phyloP scores from a whole-genome alignment of 2,329 filamentous ascomycete genomes.

The Xylariales sp. region DNA sequence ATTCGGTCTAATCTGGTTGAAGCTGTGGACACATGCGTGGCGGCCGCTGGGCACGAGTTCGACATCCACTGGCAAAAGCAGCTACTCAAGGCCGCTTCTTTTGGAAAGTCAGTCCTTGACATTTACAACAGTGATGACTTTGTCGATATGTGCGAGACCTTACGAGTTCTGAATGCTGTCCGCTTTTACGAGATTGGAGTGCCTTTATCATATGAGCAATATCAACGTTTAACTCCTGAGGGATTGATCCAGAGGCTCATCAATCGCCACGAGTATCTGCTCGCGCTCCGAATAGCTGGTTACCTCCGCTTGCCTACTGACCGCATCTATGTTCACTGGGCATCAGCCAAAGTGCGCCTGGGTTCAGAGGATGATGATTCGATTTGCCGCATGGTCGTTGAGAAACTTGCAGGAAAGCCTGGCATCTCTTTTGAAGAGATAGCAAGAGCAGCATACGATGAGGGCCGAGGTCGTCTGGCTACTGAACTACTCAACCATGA shows the following conservation, averaged over 20 bases:
- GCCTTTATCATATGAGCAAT: constrained; percentile 90
- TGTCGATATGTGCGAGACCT: constrained; percentile 93
- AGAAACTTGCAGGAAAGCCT: constrained; percentile 78
- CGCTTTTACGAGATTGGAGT: constrained; percentile 89
- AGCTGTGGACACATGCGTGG: constrained; percentile 90
- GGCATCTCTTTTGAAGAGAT: constrained; percentile 96
- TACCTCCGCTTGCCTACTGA: constrained; percentile 84
- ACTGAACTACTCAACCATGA: constrained; percentile 92
- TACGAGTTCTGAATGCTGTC: constrained; percentile 88
- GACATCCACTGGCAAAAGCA: constrained; percentile 91
- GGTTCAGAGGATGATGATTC: constrained; percentile 83
- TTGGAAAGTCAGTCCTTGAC: constrained; percentile 94
- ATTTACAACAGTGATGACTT: constrained; percentile 98
- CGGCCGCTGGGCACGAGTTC: constrained; percentile 89
- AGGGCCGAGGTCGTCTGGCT: constrained; percentile 83
- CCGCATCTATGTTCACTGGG: constrained; percentile 95
- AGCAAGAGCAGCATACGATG: constrained; percentile 87
- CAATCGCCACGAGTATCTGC: constrained; percentile 83
- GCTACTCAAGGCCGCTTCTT: constrained; percentile 91
- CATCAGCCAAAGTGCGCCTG: constrained; percentile 84
- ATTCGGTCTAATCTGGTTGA: constrained; percentile 85
- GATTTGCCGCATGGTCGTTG: constrained; percentile 81
- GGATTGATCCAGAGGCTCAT: constrained; percentile 81
- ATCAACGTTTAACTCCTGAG: constrained; percentile 83
- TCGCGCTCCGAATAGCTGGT: constrained; percentile 83